Conservation (phyloP, 805 yeast species). For the Myxozyma udenii region DNA sequence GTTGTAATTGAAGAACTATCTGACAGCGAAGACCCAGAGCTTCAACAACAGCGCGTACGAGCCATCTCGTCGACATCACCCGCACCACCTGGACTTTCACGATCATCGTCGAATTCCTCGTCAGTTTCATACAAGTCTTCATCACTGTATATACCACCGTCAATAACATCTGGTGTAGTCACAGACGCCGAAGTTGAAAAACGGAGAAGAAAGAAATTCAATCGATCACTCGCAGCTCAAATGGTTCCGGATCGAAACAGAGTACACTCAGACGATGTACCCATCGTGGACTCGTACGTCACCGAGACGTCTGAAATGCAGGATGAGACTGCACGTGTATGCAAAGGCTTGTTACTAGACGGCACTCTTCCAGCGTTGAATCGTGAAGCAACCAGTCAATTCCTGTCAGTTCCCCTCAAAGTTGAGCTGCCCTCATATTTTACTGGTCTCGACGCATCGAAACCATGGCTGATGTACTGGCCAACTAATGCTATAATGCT, state of each 20-base stretch:
- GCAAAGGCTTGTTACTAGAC: constrained; percentile 9
- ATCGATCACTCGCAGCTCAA: no score
- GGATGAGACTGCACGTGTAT: constrained; percentile 15
- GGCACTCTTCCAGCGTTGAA: constrained; percentile 11
- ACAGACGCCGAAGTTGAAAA: no score
- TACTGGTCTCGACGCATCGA: constrained; percentile 75
- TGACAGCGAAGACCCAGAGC: no score
- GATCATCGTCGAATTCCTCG: no score
- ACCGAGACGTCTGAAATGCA: constrained; percentile 24
- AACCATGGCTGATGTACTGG: constrained; percentile 91
- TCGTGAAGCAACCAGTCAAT: constrained; percentile 8
- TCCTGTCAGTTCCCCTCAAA: constrained; percentile 5
- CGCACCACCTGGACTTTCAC: no score
- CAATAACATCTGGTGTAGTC: no score
- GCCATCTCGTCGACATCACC: no score
- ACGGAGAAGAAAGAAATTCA: no score
- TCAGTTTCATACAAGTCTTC: no score
- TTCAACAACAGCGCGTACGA: no score
- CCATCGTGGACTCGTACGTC: constrained; percentile 8
- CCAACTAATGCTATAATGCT: constrained; percentile 53
- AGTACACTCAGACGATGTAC: constrained; percentile 9
- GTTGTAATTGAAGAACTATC: no score
- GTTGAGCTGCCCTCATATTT: constrained; percentile 50
- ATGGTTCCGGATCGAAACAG: constrained; percentile 8
- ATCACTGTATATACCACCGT: no score